phyloP scores from a whole-genome alignment of 2,329 filamentous ascomycete genomes.

The Torrubiella hemipterigena region DNA sequence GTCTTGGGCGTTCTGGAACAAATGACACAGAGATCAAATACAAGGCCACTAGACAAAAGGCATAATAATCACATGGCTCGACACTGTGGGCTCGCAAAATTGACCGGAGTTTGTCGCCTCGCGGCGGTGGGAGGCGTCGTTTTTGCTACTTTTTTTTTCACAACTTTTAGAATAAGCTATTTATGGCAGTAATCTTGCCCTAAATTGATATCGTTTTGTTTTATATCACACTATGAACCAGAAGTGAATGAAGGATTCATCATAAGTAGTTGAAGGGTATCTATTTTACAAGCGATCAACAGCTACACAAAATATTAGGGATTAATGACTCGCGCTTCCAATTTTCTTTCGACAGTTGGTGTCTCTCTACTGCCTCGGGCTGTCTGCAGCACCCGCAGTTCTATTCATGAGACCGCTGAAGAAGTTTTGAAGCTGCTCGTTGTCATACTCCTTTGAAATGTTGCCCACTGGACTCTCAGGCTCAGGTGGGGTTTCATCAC shows the following conservation, averaged over 20 bases:
- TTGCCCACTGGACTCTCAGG: slow-evolving; percentile 24
- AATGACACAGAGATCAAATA: slow-evolving; percentile 13
- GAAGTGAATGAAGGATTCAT: slow-evolving; percentile 2
- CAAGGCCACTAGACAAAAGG: slow-evolving; percentile 11
- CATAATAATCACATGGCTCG: slow-evolving; percentile 4
- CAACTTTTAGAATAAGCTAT: not conserved
- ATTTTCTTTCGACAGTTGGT: slow-evolving; percentile 1
- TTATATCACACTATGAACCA: no score
- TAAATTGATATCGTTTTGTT: no score
- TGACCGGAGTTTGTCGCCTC: not conserved
- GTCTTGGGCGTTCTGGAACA: slow-evolving; percentile 49
- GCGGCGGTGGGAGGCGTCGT: not conserved
- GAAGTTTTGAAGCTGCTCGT: slow-evolving; percentile 46
- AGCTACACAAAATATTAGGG: slow-evolving; percentile 1
- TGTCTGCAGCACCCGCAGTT: slow-evolving; percentile 19
- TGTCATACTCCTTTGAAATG: slow-evolving; percentile 34
- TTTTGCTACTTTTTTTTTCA: not conserved
- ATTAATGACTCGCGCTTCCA: slow-evolving; percentile 1
- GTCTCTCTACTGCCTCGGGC: slow-evolving; percentile 8
- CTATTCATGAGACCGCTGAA: slow-evolving; percentile 49
- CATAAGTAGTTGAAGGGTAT: slow-evolving; percentile 28
- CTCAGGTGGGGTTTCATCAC: slow-evolving; percentile 28
- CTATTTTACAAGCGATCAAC: slow-evolving; percentile 22
- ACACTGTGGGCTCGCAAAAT: not conserved
- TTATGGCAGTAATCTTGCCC: slow-evolving; percentile 1